Evolutionary conservation across 2,329 filamentous ascomycete species (phyloP).

Genomic region (Alternaria metachromatica): DNA sequence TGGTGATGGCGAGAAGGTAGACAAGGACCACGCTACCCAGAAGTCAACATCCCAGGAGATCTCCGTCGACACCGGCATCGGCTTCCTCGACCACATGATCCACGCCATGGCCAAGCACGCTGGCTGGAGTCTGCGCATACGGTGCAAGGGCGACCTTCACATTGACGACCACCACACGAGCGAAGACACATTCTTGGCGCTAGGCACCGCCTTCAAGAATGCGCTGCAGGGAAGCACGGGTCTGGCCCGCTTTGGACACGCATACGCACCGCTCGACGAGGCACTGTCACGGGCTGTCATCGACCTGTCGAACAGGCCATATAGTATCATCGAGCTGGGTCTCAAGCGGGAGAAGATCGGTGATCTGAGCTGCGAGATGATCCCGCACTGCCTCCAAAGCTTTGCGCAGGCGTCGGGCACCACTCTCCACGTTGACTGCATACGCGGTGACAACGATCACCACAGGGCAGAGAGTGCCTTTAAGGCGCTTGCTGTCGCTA

Average conservation of each 20-base stretch:
- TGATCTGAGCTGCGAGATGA: slow-evolving; percentile 89
- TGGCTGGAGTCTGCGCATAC: slow-evolving; percentile 86
- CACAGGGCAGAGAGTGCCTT: slow-evolving; percentile 96
- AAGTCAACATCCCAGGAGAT: slow-evolving; percentile 84
- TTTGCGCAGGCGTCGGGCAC: slow-evolving; percentile 90
- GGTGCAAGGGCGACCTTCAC: slow-evolving; percentile 87
- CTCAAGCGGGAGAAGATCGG: slow-evolving; percentile 92
- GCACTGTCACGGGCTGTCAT: slow-evolving; percentile 92
- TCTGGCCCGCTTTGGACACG: slow-evolving; percentile 87
- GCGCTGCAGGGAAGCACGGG: slow-evolving; percentile 81
- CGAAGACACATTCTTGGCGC: slow-evolving; percentile 91
- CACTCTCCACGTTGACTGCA: slow-evolving; percentile 93
- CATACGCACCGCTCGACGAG: slow-evolving; percentile 94
- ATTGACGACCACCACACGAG: slow-evolving; percentile 99
- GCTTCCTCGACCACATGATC: slow-evolving; percentile 98
- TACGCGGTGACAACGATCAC: slow-evolving; percentile 92
- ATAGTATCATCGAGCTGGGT: slow-evolving; percentile 80
- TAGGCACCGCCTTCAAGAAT: slow-evolving; percentile 82
- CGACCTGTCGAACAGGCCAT: slow-evolving; percentile 92
- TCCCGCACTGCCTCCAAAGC: slow-evolving; percentile 92
- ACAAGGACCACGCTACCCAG: slow-evolving; percentile 80
- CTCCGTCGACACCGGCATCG: slow-evolving; percentile 88
- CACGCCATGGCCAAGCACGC: slow-evolving; percentile 96
- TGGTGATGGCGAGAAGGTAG: slow-evolving; percentile 39
- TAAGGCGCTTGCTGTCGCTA: slow-evolving; percentile 90